Conservation (phyloP, 306 rosid species). For the Vigna nakashimae region DNA sequence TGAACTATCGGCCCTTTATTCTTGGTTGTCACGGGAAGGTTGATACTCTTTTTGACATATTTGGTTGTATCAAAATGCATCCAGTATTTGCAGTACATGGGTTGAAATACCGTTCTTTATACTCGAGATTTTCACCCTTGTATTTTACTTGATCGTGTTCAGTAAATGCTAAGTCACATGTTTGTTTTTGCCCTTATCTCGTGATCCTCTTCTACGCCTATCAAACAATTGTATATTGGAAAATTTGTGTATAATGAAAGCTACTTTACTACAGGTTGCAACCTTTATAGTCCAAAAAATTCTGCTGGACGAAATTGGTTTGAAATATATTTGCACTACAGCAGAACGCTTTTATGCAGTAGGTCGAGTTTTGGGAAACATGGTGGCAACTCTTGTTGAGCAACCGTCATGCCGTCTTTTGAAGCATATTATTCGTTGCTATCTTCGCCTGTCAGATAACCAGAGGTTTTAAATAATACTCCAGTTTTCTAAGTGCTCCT, state of each 20-base stretch:
- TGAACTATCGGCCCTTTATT: background rate
- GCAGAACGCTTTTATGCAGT: constrained; percentile 76
- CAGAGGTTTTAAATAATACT: constrained; percentile 56
- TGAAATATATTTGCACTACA: constrained; percentile 75
- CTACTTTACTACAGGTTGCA: constrained; percentile 64
- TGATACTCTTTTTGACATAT: background rate
- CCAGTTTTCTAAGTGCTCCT: background rate
- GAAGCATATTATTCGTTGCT: constrained; percentile 73
- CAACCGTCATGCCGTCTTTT: constrained; percentile 78
- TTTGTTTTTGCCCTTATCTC: constrained; percentile 23
- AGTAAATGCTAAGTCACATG: constrained; percentile 22
- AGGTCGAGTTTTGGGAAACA: constrained; percentile 62
- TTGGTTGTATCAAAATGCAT: constrained; percentile 18
- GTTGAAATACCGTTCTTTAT: background rate
- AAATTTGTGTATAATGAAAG: constrained; percentile 42
- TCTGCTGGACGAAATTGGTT: constrained; percentile 77
- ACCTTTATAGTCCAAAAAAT: constrained; percentile 77
- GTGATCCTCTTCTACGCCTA: constrained; percentile 1
- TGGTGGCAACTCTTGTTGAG: constrained; percentile 69
- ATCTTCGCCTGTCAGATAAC: constrained; percentile 74
- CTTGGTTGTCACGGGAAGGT: background rate
- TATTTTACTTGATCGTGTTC: background rate
- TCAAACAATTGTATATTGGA: constrained; percentile 4
- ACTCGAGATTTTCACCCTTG: background rate
- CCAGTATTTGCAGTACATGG: background rate